phyloP scores from a whole-genome alignment of 164 flowering plant species.

The Houttuynia cordata region DNA sequence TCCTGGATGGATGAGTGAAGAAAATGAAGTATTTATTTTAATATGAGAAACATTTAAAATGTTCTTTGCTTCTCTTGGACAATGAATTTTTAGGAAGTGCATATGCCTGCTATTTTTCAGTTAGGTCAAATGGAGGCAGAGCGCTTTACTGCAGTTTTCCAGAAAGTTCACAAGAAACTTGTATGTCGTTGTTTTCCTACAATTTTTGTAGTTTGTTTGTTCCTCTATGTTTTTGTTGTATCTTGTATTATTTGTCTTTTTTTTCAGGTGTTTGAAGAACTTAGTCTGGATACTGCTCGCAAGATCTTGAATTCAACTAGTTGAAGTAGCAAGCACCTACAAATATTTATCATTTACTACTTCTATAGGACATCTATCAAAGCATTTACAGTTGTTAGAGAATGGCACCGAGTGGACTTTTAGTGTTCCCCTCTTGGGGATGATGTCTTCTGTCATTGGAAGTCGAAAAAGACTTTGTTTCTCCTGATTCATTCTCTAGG shows the following conservation, averaged over 20 bases:
- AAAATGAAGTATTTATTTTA: background rate
- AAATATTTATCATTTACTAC: background rate
- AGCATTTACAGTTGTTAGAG: too few species aligned
- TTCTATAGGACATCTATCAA: too few species aligned
- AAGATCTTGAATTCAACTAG: slow-evolving; percentile 16
- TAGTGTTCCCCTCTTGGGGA: too few species aligned
- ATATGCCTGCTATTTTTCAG: slow-evolving; percentile 9
- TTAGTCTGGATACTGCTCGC: slow-evolving; percentile 28
- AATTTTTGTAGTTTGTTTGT: background rate
- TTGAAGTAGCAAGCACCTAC: background rate
- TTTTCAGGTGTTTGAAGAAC: slow-evolving; percentile 27
- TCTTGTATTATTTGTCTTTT: background rate
- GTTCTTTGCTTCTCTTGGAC: background rate
- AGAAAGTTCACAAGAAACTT: slow-evolving; percentile 29
- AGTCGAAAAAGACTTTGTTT: too few species aligned
- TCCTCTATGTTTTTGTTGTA: background rate
- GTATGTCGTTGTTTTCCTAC: slow-evolving; percentile 14
- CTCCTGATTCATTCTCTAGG: too few species aligned
- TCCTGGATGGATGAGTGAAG: background rate
- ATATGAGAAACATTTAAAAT: background rate
- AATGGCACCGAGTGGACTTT: too few species aligned
- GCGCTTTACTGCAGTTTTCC: slow-evolving; percentile 37
- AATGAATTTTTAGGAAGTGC: too few species aligned
- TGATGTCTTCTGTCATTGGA: too few species aligned
- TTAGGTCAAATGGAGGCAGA: slow-evolving; percentile 38